Evolutionary conservation across 1,284 basidiomycete species (phyloP), one percentile per base, ranked within the genome.

Genomic region (Irpex sp.): DNA sequence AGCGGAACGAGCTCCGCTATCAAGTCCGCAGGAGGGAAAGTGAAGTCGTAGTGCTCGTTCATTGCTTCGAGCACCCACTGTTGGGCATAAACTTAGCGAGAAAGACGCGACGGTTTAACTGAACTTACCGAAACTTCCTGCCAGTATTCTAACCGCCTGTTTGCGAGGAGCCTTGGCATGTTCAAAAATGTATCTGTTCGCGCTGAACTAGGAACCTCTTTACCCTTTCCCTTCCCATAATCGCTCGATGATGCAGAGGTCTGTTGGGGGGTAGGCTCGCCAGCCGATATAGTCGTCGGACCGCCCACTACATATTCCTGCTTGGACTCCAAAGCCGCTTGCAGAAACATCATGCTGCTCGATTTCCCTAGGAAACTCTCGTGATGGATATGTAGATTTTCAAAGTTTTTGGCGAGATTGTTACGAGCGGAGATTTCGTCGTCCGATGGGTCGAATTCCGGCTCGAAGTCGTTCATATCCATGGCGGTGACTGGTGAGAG

Each of bases 1-100:
- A 86, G 77, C 31, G 88, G 82, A 65, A 94, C 79, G 31, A 96
- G 83, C 1, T 69, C 69, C 9, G 7, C n/a, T n/a, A 59, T 59
- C 58, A 59, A 35, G 26, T 50, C 58, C 19, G 21, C 15, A 1
- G 71, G 67, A 7, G 88, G 81, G 7, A 95, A 78, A 83, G 81
- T 0, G 89, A 90, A 43, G 19, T 31, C 9, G 11, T n/a, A n/a
- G n/a, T 46, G 47, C n/a, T 31, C 21, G 15, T 21, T 5, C 36
- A 35, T 35, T 5, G 31, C 39, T 7, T 49, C 33, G 26, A 37
- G 17, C 39, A 35, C 58, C 26, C 58, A 49, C 43, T 50, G 5
- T 39, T 13, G 9, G 11, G 4, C 26, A 26, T 11, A 17, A 35
- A 15, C 17, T 51, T n/a, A 47, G 47, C 50, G 6, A 26, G 7